phyloP scores from a whole-genome alignment of 2,329 filamentous ascomycete species.

The Westerdykella aurantiaca region DNA sequence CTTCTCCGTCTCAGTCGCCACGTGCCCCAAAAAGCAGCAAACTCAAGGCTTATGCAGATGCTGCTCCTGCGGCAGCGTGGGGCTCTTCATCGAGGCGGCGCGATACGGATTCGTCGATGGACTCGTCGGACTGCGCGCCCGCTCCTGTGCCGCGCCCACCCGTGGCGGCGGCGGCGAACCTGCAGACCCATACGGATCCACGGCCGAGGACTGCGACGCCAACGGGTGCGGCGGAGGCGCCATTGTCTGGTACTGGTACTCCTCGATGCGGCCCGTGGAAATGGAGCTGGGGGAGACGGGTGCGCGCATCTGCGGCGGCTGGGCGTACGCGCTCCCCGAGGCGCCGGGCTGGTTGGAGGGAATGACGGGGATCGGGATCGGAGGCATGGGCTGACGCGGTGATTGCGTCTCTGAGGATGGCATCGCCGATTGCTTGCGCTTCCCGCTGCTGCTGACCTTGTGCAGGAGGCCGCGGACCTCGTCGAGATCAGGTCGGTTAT shows the following conservation, averaged over 20 bases:
- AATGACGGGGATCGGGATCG: constrained; percentile 25
- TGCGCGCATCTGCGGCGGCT: constrained; percentile 16
- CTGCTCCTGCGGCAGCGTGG: background rate
- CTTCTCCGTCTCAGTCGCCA: too few relatives aligned
- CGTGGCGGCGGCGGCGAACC: too few relatives aligned
- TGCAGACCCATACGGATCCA: too few relatives aligned
- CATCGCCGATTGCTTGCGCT: constrained; percentile 29
- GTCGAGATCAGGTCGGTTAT: constrained; percentile 40
- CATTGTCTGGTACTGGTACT: constrained; percentile 32
- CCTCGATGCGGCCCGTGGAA: constrained; percentile 28
- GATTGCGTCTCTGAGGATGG: background rate
- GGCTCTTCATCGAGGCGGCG: too few relatives aligned
- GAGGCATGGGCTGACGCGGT: constrained; percentile 17
- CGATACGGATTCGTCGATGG: constrained; percentile 1
- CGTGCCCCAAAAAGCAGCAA: too few relatives aligned
- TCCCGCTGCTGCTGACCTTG: constrained; percentile 42
- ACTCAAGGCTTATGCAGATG: constrained; percentile 1
- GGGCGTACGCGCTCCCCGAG: constrained; percentile 17
- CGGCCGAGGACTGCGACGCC: background rate
- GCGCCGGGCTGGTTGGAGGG: constrained; percentile 8
- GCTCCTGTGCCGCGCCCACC: too few relatives aligned
- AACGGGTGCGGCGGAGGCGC: constrained; percentile 22
- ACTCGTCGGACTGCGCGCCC: too few relatives aligned
- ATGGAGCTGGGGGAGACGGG: constrained; percentile 29
- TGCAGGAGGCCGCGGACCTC: constrained; percentile 43